phyloP scores from a whole-genome alignment of 2,329 filamentous ascomycete genomes.

The Ophiocordyceps camponoti-floridani region DNA sequence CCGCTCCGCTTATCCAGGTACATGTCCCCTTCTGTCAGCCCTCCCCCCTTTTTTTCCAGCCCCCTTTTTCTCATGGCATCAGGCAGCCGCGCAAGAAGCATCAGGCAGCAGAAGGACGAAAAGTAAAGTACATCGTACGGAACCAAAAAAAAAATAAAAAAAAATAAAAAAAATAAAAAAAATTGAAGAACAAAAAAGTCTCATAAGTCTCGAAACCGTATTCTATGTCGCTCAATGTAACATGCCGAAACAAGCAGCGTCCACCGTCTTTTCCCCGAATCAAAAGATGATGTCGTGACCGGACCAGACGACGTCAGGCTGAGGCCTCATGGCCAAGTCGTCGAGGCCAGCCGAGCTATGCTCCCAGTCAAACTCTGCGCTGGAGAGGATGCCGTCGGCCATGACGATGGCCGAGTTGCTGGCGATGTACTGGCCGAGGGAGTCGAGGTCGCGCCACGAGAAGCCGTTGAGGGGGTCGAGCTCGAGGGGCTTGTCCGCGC shows the following conservation, averaged over 20 bases:
- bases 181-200: too few species aligned
- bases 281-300: slow-evolving; percentile 8
- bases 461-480: slow-evolving; percentile 34
- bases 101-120: too few species aligned
- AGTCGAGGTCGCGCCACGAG: slow-evolving; percentile 42
- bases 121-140: too few species aligned
- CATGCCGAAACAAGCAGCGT: too few species aligned
- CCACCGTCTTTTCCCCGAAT: not conserved
- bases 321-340: slow-evolving; percentile 5
- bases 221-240: too few species aligned
- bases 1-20: not conserved
- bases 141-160: too few species aligned
- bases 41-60: too few species aligned
- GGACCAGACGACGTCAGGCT: slow-evolving; percentile 6
- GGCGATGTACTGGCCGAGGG: slow-evolving; percentile 34
- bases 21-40: not conserved
- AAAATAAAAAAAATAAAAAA: too few species aligned
- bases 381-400: slow-evolving; percentile 9
- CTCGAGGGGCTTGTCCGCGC: slow-evolving; percentile 13
- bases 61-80: too few species aligned
- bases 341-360: slow-evolving; percentile 6
- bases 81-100: too few species aligned
- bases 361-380: slow-evolving; percentile 9
- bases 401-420: slow-evolving; percentile 7
- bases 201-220: too few species aligned